Conservation (phyloP, 768 basidiomycete species). For the Lenzites betulinus region DNA sequence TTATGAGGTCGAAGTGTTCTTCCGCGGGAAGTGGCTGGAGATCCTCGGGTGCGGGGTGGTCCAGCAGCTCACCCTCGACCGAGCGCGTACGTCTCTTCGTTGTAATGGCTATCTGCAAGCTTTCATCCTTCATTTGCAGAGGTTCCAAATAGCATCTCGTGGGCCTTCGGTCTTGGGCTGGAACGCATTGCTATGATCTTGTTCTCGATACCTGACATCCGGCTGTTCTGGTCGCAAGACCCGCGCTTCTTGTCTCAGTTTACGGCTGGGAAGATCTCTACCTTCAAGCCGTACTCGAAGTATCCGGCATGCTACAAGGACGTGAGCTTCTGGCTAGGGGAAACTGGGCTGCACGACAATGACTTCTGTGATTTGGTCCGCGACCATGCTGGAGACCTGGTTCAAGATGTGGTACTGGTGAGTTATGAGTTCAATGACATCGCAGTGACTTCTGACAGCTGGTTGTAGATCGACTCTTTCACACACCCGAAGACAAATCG, state of each 20-base stretch:
- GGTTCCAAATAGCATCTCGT: conserved; percentile 83
- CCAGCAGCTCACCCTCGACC: conserved; percentile 83
- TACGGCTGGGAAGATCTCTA: conserved; percentile 66
- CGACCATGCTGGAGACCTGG: conserved; percentile 89
- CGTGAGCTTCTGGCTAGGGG: conserved; percentile 87
- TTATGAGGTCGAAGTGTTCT: conserved; percentile 97
- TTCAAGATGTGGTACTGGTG: conserved; percentile 87
- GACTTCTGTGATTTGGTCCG: conserved; percentile 96
- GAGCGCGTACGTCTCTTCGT: conserved; percentile 63
- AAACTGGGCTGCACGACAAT: conserved; percentile 77
- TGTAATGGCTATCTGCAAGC: neutral
- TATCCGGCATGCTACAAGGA: conserved; percentile 95
- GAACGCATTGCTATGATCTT: conserved; percentile 98
- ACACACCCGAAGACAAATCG: conserved; percentile 84
- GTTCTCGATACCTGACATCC: conserved; percentile 95
- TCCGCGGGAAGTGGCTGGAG: conserved; percentile 95
- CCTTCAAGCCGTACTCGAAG: conserved; percentile 90
- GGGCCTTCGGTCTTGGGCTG: conserved; percentile 97
- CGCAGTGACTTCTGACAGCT: conserved; percentile 5
- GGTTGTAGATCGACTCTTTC: conserved; percentile 85
- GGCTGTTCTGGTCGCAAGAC: conserved; percentile 95
- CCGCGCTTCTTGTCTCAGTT: conserved; percentile 89
- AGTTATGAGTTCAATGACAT: neutral
- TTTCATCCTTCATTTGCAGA: conserved; percentile 42
- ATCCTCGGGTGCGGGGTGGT: conserved; percentile 94